Percentiles rank a stretch among this genome's conserved stretches.
Evolutionary conservation across 805 yeast species (phyloP).

Genomic region (Starmera amethionina): DNA sequence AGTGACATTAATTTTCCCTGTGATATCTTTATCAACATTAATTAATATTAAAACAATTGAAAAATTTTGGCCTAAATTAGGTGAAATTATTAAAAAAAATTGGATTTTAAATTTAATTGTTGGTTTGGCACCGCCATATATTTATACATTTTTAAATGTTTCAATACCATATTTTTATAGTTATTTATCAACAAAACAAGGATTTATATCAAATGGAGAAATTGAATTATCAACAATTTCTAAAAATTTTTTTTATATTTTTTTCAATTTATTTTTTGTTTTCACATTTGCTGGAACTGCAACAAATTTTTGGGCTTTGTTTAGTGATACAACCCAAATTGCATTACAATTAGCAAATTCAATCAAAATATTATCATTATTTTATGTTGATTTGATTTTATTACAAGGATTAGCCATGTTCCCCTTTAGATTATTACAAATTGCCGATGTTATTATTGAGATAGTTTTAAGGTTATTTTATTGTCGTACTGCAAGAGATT

Average conservation of each 20-base stretch:
- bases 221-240: conserved; percentile 87
- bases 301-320: conserved; percentile 62
- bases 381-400: conserved; percentile 81
- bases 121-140: conserved; percentile 83
- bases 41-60: conserved; percentile 70
- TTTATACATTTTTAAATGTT: conserved; percentile 77
- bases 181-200: conserved; percentile 73
- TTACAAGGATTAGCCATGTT: conserved; percentile 82
- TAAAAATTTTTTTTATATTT: conserved; percentile 89
- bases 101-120: conserved; percentile 72
- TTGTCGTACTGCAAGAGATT: conserved; percentile 79
- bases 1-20: conserved; percentile 72
- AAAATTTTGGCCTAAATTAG: conserved; percentile 78
- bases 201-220: conserved; percentile 84
- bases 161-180: conserved; percentile 80
- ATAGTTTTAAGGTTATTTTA: conserved; percentile 46
- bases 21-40: conserved; percentile 74
- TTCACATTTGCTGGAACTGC: conserved; percentile 94
- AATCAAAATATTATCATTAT: conserved; percentile 66
- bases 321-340: conserved; percentile 83
- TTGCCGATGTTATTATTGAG: conserved; percentile 69
- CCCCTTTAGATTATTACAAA: conserved; percentile 72
- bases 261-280: conserved; percentile 85
- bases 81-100: conserved; percentile 50
- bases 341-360: conserved; percentile 84